Evolutionary conservation across 2,329 filamentous ascomycete genomes (phyloP).

Genomic region (Alternaria gansuensis): DNA sequence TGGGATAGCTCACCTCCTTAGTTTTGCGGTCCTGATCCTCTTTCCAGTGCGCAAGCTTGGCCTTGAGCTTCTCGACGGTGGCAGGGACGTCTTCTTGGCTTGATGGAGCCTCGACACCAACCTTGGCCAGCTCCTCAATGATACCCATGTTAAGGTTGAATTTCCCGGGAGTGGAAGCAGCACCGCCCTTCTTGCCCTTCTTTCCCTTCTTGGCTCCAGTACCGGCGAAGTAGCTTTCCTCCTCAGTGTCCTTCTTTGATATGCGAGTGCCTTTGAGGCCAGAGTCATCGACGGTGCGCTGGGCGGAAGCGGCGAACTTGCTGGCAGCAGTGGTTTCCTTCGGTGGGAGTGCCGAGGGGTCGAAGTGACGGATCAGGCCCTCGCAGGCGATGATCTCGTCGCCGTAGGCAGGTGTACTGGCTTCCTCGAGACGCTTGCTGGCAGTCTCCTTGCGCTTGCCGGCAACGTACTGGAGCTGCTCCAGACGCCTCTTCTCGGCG

Average conservation of each 20-base stretch:
- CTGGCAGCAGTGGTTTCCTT: slow-evolving; percentile 71
- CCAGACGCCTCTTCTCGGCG: slow-evolving; percentile 80
- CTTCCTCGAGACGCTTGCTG: slow-evolving; percentile 79
- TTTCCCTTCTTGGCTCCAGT: slow-evolving; percentile 83
- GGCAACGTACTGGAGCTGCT: slow-evolving; percentile 76
- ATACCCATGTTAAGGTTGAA: slow-evolving; percentile 91
- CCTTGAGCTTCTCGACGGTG: slow-evolving; percentile 87
- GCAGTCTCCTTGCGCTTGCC: slow-evolving; percentile 80
- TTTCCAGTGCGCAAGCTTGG: slow-evolving; percentile 92
- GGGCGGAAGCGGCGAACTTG: slow-evolving; percentile 76
- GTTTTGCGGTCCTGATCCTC: slow-evolving; percentile 88
- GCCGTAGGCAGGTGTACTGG: slow-evolving; percentile 85
- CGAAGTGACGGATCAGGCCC: slow-evolving; percentile 88
- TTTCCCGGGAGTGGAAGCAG: slow-evolving; percentile 62
- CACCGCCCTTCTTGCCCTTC: slow-evolving; percentile 84
- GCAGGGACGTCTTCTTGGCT: slow-evolving; percentile 81
- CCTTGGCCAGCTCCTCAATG: slow-evolving; percentile 85
- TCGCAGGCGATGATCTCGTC: slow-evolving; percentile 92
- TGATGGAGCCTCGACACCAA: slow-evolving; percentile 89
- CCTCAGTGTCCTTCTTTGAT: slow-evolving; percentile 83
- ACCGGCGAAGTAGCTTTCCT: slow-evolving; percentile 83
- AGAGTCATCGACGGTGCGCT: slow-evolving; percentile 84
- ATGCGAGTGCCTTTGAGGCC: slow-evolving; percentile 85
- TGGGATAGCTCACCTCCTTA: slow-evolving; percentile 73
- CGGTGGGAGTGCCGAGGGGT: slow-evolving; percentile 71